Evolutionary conservation across 192 early-diverging fungal genomes (phyloP).

Genomic region (Backusella parvicylindrica): DNA sequence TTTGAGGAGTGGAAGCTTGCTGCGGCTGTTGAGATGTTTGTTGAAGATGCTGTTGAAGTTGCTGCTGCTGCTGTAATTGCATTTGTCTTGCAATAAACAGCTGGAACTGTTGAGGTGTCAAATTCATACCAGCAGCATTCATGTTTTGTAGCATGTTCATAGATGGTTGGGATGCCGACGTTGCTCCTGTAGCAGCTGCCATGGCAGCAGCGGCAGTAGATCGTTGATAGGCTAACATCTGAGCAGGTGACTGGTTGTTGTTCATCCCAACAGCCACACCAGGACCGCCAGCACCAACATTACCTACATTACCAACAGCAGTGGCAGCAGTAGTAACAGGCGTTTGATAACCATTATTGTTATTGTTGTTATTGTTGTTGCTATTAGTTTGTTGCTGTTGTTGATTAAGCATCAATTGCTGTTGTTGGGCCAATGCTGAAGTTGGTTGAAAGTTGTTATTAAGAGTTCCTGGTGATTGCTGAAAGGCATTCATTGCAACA

Average conservation of each 20-base stretch:
- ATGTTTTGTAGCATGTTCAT: slow-evolving; percentile 10
- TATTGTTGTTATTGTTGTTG: not conserved
- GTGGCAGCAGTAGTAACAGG: slow-evolving; percentile 6
- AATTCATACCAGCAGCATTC: not conserved
- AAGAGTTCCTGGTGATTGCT: not conserved
- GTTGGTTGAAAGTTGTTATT: not conserved
- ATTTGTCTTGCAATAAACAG: slow-evolving; percentile 24
- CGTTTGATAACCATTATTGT: not conserved
- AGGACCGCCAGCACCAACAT: too few relatives aligned
- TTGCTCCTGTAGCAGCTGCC: not conserved
- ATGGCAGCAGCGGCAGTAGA: slow-evolving; percentile 8
- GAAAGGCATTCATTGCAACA: not conserved
- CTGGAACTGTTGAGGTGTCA: slow-evolving; percentile 26
- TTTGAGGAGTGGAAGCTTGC: not conserved
- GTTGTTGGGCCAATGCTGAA: not conserved
- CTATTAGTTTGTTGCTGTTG: not conserved
- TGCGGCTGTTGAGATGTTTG: not conserved
- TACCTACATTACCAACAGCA: not conserved
- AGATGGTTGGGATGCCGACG: not conserved
- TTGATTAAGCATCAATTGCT: not conserved
- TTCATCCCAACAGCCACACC: not conserved
- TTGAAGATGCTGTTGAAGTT: not conserved
- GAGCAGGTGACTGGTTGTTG: slow-evolving; percentile 16
- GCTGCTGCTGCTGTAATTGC: slow-evolving; percentile 6
- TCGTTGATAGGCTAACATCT: slow-evolving; percentile 18